Conservation (phyloP, 768 basidiomycete genomes). For the Agaricus sinodeliciosus region DNA sequence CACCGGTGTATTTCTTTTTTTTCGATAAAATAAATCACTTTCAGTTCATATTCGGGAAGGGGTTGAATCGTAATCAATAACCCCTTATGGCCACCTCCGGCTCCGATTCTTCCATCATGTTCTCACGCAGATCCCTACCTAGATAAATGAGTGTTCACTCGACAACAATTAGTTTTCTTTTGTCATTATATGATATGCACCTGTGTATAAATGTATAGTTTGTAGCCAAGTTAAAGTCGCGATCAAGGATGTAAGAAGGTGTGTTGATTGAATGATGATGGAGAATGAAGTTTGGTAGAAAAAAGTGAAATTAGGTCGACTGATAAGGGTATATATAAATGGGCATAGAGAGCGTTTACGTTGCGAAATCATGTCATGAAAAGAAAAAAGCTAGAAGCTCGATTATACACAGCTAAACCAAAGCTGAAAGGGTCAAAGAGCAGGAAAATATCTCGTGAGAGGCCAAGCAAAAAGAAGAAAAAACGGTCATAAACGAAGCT, state of each 20-base stretch:
- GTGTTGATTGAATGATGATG: background rate
- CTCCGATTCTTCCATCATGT: no score
- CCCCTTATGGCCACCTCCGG: no score
- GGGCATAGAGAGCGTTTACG: conserved; percentile 11
- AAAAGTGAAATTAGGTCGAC: conserved; percentile 8
- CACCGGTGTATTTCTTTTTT: no score
- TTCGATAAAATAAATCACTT: no score
- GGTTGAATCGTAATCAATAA: no score
- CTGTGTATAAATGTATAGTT: conserved; percentile 15
- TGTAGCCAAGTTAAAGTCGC: conserved; percentile 7
- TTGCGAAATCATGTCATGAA: conserved; percentile 15
- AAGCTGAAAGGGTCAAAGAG: conserved; percentile 11
- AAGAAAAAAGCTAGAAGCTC: background rate
- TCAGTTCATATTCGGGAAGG: no score
- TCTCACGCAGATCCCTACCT: no score
- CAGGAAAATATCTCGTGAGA: conserved; percentile 17
- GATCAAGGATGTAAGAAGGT: background rate
- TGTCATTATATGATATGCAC: conserved; percentile 5
- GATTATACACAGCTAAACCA: conserved; percentile 1
- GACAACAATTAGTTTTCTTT: conserved; percentile 2
- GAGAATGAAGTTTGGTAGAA: background rate
- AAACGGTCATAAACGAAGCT: conserved; percentile 17
- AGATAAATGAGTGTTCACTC: background rate
- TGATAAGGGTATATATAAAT: conserved; percentile 16
- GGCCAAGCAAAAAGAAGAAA: conserved; percentile 20